phyloP scores from a whole-genome alignment of 148 eudicot species.

The Chenopodium formosanum region DNA sequence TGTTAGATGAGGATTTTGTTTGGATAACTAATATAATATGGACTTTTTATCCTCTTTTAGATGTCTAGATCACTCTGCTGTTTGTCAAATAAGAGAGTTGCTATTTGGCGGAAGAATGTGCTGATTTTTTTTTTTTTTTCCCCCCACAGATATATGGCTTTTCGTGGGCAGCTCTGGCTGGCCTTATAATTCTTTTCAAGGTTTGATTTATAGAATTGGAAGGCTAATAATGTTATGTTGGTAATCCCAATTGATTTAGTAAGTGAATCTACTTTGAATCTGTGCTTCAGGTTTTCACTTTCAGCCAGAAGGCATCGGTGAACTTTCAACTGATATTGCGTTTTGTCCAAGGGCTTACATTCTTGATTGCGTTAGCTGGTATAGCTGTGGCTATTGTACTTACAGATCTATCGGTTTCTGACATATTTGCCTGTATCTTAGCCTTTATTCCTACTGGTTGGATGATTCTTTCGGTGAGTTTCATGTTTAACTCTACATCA shows the following conservation, averaged over 20 bases:
- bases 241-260: not conserved
- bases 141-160: constrained; percentile 68
- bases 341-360: constrained; percentile 80
- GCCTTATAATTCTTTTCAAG: constrained; percentile 82
- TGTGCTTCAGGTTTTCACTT: constrained; percentile 77
- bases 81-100: not conserved
- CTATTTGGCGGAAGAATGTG: not conserved
- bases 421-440: constrained; percentile 81
- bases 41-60: not conserved
- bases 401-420: constrained; percentile 50
- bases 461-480: constrained; percentile 87
- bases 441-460: constrained; percentile 98
- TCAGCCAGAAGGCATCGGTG: constrained; percentile 96
- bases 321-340: constrained; percentile 93
- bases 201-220: constrained; percentile 34
- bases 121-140: constrained; percentile 22
- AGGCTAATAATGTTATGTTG: not conserved
- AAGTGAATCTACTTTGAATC: constrained; percentile 2
- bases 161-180: constrained; percentile 84
- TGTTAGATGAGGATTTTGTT: not conserved
- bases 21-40: not conserved
- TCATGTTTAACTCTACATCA: not conserved
- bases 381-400: constrained; percentile 59
- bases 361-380: constrained; percentile 79
- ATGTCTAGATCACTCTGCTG: constrained; percentile 6